phyloP scores from a whole-genome alignment of 2,329 filamentous ascomycete species.

The Madurella mycetomatis region DNA sequence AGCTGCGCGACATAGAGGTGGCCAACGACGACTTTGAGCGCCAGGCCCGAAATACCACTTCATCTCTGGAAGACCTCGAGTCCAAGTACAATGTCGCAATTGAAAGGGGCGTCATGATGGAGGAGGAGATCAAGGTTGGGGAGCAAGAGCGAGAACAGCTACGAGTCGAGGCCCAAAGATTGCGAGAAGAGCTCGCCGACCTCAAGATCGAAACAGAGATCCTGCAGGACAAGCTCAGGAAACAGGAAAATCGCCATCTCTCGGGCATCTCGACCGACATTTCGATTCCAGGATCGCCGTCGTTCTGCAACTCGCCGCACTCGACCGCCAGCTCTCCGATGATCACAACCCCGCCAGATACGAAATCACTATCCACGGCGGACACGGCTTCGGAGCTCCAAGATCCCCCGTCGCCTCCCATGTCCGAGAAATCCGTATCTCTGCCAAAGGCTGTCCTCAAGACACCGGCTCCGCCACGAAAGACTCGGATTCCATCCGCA shows the following conservation, averaged over 20 bases:
- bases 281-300: constrained; percentile 63
- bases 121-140: constrained; percentile 86
- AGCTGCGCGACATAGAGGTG: constrained; percentile 90
- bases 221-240: constrained; percentile 85
- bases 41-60: constrained; percentile 91
- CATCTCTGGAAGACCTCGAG: constrained; percentile 93
- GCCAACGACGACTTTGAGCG: constrained; percentile 98
- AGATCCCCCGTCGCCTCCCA: constrained; percentile 88
- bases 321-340: constrained; percentile 91
- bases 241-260: constrained; percentile 56
- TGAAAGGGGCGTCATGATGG: constrained; percentile 85
- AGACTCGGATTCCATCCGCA: constrained; percentile 51
- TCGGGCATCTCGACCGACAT: constrained; percentile 58
- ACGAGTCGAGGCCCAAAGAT: constrained; percentile 83
- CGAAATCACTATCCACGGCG: constrained; percentile 58
- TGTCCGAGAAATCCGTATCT: constrained; percentile 75
- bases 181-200: constrained; percentile 88
- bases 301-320: constrained; percentile 71
- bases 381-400: constrained; percentile 60
- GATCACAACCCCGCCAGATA: constrained; percentile 75
- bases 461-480: constrained; percentile 45
- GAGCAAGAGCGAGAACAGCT: constrained; percentile 88
- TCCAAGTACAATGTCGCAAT: constrained; percentile 95
- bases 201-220: constrained; percentile 94
- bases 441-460: constrained; percentile 37